Conservation (phyloP, 1,284 basidiomycete genomes). For the Uromyces viciae-fabae region DNA sequence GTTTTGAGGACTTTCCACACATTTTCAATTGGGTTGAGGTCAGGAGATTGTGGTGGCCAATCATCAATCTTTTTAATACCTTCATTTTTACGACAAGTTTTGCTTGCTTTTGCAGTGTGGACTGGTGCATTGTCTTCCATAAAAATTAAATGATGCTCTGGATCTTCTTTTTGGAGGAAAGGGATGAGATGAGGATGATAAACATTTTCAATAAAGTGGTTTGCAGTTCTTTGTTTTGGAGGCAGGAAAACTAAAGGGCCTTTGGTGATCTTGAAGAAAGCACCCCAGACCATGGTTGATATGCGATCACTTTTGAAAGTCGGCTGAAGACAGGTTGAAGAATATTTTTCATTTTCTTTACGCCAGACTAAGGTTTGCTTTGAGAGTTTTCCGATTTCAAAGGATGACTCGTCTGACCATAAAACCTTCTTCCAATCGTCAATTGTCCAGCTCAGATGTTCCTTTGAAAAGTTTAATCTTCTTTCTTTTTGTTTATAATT, state of each 20-base stretch:
- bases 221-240: neutral
- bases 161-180: neutral
- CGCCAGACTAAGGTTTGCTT: neutral
- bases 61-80: neutral
- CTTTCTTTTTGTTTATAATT: neutral
- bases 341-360: neutral
- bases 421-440: constrained; percentile 16
- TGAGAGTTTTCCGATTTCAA: constrained; percentile 18
- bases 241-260: neutral
- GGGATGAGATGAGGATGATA: neutral
- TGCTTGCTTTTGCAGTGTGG: neutral
- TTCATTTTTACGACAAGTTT: neutral
- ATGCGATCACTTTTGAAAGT: neutral
- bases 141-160: neutral
- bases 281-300: neutral
- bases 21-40: constrained; percentile 21
- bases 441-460: neutral
- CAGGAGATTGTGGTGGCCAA: neutral
- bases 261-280: neutral
- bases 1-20: neutral
- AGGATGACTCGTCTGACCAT: constrained; percentile 15
- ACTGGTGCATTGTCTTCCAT: constrained; percentile 6
- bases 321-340: neutral
- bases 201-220: neutral
- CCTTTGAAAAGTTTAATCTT: neutral